Base-by-base conservation (phyloP, 108 stramenopile genomes). In the Cyclotella distinguenda region DNA sequence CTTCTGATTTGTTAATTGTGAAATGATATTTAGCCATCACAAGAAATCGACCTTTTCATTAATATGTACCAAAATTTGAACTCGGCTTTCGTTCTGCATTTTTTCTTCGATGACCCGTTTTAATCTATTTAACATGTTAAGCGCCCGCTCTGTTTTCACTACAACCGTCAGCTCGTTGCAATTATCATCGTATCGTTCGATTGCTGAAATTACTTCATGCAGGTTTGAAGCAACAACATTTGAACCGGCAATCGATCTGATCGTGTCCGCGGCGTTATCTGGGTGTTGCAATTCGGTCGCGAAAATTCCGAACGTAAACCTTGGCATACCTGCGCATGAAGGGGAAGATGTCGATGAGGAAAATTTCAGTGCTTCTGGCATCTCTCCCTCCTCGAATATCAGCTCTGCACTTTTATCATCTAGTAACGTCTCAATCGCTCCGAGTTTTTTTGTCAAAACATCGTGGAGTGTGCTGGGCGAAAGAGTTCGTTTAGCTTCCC, bases 381-480 rank as follows among this genome's bases (percentile, higher is more conserved):
- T 18, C 21, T 70, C 69, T 2, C 49, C 60, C 26, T 61, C 60
- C 36, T 23, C 31, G 46, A 61, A 70, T 26, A 22, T 36, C 13
- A 70, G 40, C 51, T 70, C 59, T 4, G 69, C 60, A 21, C 52
- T 54, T 30, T 31, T 4, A 43, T 70, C 69, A 22, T 61, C 54
- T n/a, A 61, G 5, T 21, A 70, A 25, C 1, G 31, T 15, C 18
- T 70, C 69, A 22, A 70, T 47, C 0, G 69, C 59, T 6, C 33
- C 60, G 5, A 70, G 50, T 33, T 70, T 70, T 33, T 70, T 70
- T 30, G 49, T 44, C 51, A 70, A 53, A 12, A 70, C 49, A 54
- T 70, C 69, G 43, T 70, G 27, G 9, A 70, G 60, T 23, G 69
- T 70, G 35, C 69, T 70, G 18, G 69, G 69, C 1, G 69, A 70